A percentile compares a stretch with the other conserved stretches of the same genome.
Evolutionary conservation across 306 rosid genomes (phyloP).

Genomic region (Rubus parviflorus): DNA sequence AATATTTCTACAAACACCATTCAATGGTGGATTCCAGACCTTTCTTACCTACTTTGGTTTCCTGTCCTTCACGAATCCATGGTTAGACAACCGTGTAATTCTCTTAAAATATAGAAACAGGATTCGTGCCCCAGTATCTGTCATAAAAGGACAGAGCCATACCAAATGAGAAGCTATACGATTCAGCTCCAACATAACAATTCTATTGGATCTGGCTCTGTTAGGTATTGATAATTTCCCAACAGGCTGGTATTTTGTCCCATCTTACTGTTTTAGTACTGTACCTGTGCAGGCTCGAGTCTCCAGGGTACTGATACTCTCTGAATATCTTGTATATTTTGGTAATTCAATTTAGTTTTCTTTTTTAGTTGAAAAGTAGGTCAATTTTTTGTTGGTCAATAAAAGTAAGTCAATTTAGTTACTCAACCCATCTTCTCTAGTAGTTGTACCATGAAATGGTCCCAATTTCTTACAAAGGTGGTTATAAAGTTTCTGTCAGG

Average conservation of each 20-base stretch:
- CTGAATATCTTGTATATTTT: background rate
- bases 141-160: background rate
- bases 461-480: background rate
- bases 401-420: background rate
- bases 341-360: background rate
- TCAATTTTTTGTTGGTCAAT: background rate
- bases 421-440: background rate
- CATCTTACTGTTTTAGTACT: background rate
- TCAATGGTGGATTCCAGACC: background rate
- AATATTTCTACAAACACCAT: background rate
- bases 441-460: background rate
- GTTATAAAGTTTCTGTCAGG: background rate
- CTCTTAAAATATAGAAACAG: background rate
- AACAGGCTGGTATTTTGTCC: background rate
- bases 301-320: background rate
- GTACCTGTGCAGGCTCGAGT: background rate
- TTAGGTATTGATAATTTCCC: background rate
- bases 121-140: background rate
- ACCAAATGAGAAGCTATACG: background rate
- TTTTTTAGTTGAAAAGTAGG: background rate
- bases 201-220: background rate
- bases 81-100: background rate
- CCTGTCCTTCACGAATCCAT: background rate
- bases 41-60: background rate
- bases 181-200: background rate